Evolutionary conservation across 2,329 filamentous ascomycete genomes (phyloP).

Genomic region (Rhinocladiella similis): DNA sequence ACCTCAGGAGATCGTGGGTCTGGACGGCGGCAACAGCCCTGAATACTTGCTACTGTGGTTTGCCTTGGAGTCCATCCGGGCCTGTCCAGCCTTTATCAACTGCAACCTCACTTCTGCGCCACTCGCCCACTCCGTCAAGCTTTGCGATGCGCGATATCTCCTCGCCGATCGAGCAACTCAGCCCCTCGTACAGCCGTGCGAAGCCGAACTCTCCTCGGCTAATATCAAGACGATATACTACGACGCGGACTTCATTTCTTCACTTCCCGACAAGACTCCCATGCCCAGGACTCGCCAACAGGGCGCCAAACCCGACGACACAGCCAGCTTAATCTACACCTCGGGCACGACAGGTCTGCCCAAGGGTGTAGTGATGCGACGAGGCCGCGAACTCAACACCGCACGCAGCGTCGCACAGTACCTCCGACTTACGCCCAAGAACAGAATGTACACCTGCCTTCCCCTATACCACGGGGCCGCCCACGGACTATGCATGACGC

Average conservation of each 20-base stretch:
- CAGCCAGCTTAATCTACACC: conserved; percentile 71
- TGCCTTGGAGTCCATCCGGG: conserved; percentile 64
- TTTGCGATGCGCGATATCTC: conserved; percentile 57
- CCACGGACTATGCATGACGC: conserved; percentile 46
- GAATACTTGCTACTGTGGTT: conserved; percentile 69
- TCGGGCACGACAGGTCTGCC: conserved; percentile 75
- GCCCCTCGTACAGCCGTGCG: conserved; percentile 44
- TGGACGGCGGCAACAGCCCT: conserved; percentile 67
- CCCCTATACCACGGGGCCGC: conserved; percentile 76
- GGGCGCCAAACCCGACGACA: conserved; percentile 52
- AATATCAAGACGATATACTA: conserved; percentile 48
- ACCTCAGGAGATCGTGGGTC: conserved; percentile 61
- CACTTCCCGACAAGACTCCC: conserved; percentile 49
- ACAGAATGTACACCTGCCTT: conserved; percentile 76
- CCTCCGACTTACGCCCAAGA: conserved; percentile 37
- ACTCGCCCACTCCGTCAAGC: conserved; percentile 64
- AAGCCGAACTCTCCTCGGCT: conserved; percentile 58
- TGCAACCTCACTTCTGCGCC: conserved; percentile 61
- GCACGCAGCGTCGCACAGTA: conserved; percentile 34
- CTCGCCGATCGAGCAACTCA: conserved; percentile 61
- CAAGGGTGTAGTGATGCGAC: conserved; percentile 57
- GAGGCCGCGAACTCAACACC: conserved; percentile 25
- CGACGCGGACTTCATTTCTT: conserved; percentile 53
- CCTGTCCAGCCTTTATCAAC: conserved; percentile 70
- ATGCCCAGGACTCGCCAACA: conserved; percentile 58